Evolutionary conservation across 805 yeast species (phyloP).

Genomic region (Candida pseudofarinosa): DNA sequence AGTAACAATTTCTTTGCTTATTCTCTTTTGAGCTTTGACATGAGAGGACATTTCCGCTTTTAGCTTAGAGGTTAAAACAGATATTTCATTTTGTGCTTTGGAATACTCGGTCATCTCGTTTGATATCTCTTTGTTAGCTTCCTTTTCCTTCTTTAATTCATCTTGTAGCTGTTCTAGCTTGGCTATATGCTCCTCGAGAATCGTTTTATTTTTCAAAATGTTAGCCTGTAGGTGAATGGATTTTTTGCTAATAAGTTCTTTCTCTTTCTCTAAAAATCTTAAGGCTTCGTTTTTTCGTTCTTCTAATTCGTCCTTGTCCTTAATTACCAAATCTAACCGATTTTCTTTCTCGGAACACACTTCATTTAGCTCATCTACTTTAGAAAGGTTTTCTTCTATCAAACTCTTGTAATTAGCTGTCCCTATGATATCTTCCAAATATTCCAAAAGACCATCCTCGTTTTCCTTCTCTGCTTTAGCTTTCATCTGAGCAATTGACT

Average conservation of each 20-base stretch:
- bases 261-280: conserved; percentile 60
- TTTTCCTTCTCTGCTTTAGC: conserved; percentile 90
- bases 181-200: conserved; percentile 34
- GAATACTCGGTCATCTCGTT: conserved; percentile 25
- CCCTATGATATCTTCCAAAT: conserved; percentile 94
- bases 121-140: conserved; percentile 22
- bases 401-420: conserved; percentile 77
- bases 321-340: conserved; percentile 74
- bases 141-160: conserved; percentile 30
- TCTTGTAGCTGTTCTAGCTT: conserved; percentile 37
- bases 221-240: conserved; percentile 56
- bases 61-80: conserved; percentile 10
- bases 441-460: conserved; percentile 92
- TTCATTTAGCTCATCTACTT: conserved; percentile 74
- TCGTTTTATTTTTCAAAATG: conserved; percentile 35
- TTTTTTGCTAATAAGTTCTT: conserved; percentile 47
- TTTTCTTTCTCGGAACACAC: conserved; percentile 76
- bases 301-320: conserved; percentile 59
- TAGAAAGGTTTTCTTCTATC: conserved; percentile 59
- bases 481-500: conserved; percentile 97
- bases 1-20: conserved; percentile 54
- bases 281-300: conserved; percentile 73
- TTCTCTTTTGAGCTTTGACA: conserved; percentile 27
- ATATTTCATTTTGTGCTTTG: conserved; percentile 25
- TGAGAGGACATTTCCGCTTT: conserved; percentile 16